Base-by-base conservation (phyloP, 2,329 filamentous ascomycete genomes). In the Aureobasidium uvarum region DNA sequence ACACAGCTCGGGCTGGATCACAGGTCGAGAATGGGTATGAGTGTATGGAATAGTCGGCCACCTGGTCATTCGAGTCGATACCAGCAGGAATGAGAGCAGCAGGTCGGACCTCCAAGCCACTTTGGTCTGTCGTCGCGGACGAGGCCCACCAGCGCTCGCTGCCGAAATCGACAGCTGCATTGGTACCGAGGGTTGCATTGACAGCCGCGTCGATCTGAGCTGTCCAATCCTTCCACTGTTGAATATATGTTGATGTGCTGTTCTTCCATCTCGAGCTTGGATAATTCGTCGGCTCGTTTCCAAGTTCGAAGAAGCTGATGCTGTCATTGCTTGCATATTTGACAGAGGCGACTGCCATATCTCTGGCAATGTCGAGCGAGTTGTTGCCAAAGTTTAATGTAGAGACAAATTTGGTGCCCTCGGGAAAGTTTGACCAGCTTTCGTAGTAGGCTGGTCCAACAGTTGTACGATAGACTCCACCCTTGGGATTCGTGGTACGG, bases 211-310 rank as follows among this genome's bases (percentile, higher is more conserved):
- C 71, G 20, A 73, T 74, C 20, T 69, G 59, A 5, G 65, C 46
- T 2, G 72, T 74, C 67, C 69, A 74, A n/a, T 70, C 67, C 46
- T 71, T 67, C 72, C 72, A 74, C 55, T 74, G 72, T n/a, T 67
- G 60, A 11, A 74, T 69, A 60, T 74, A 74, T 20, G 69, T 70
- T 16, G 64, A 62, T 3, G 72, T 73, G 38, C 66, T 71, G 58
- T 70, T 68, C 10, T 68, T 54, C 70, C 70, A 74, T 43, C 72
- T 64, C 18, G 65, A 58, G 18, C 65, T 66, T 23, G 68, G 62
- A 51, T 74, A 73, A 50, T 73, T 73, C 3, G 71, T 74, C 6
- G 72, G 72, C 62, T 74, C 72, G 45, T 74, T 74, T 8, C 72
- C 72, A 14, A 74, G 70, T 58, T 73, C 72, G 36, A 73, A 74